Percentiles rank a stretch among this genome's conserved stretches.
Conservation (phyloP, 2,329 filamentous ascomycete genomes). For the Aspergillus jensenii region DNA sequence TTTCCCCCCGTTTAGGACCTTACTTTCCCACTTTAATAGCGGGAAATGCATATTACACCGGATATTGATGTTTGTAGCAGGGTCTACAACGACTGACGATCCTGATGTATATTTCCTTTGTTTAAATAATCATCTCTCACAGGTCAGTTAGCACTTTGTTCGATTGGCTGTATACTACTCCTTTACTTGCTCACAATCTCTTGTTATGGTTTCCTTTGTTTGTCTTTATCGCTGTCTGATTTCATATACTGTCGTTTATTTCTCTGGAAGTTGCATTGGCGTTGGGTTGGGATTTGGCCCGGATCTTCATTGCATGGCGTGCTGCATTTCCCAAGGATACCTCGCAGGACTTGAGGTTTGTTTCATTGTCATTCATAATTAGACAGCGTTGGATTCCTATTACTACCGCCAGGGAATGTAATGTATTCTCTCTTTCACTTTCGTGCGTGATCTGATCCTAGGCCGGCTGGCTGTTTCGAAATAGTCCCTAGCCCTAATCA, state of each 20-base stretch:
- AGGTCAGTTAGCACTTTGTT: not conserved
- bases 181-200: not conserved
- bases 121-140: constrained; percentile 9
- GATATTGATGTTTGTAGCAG: constrained; percentile 20
- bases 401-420: not conserved
- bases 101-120: constrained; percentile 23
- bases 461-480: not conserved
- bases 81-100: constrained; percentile 22
- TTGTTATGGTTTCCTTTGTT: not conserved
- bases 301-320: constrained; percentile 16
- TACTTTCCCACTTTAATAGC: not conserved
- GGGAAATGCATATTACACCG: not conserved
- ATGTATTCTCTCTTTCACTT: not conserved
- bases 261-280: constrained; percentile 2
- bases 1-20: not conserved
- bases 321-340: constrained; percentile 10
- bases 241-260: not conserved
- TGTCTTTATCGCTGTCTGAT: not conserved
- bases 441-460: not conserved
- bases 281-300: constrained; percentile 7
- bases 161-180: constrained; percentile 2
- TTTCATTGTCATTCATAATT: constrained; percentile 8
- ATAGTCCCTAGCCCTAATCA: not conserved
- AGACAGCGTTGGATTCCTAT: constrained; percentile 16
- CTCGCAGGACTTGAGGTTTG: constrained; percentile 5